Evolutionary conservation across 495 filamentous ascomycete species (phyloP).

Genomic region (Lasiosphaeris hirsuta): DNA sequence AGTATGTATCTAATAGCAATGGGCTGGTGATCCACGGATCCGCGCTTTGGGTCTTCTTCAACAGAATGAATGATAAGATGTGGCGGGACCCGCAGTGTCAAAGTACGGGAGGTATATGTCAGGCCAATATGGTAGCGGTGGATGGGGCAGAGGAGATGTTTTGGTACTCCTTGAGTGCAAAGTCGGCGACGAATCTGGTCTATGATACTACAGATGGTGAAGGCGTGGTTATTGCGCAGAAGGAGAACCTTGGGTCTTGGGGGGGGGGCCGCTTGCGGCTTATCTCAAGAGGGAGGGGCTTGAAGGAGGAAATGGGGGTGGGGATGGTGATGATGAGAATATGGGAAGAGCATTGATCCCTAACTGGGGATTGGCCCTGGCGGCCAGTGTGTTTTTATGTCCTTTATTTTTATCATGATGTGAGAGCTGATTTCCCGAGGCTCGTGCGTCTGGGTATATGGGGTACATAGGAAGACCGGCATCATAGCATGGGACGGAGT

Average conservation of each 20-base stretch:
- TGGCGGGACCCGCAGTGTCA: slow-evolving; percentile 20
- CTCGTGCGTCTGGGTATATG: no score
- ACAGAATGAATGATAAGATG: slow-evolving; percentile 30
- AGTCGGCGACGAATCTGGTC: slow-evolving; percentile 43
- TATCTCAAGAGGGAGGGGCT: slow-evolving; percentile 20
- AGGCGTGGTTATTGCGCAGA: slow-evolving; percentile 32
- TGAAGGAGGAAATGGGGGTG: neutral
- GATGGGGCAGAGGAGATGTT: slow-evolving; percentile 28
- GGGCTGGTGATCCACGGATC: slow-evolving; percentile 48
- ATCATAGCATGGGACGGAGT: no score
- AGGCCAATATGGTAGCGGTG: slow-evolving; percentile 42
- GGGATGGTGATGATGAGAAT: slow-evolving; percentile 3
- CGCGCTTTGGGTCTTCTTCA: slow-evolving; percentile 52
- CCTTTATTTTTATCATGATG: neutral
- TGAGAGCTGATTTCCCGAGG: no score
- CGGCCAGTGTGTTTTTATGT: neutral
- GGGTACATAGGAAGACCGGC: no score
- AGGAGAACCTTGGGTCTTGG: slow-evolving; percentile 45
- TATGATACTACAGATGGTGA: slow-evolving; percentile 22
- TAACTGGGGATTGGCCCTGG: neutral
- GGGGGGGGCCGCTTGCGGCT: slow-evolving; percentile 36
- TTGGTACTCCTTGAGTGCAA: slow-evolving; percentile 44
- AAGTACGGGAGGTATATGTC: slow-evolving; percentile 32
- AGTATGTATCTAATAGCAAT: slow-evolving; percentile 33
- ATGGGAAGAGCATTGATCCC: neutral